phyloP scores from a whole-genome alignment of 2,329 filamentous ascomycete species.

The Rhynchosporium graminicola region DNA sequence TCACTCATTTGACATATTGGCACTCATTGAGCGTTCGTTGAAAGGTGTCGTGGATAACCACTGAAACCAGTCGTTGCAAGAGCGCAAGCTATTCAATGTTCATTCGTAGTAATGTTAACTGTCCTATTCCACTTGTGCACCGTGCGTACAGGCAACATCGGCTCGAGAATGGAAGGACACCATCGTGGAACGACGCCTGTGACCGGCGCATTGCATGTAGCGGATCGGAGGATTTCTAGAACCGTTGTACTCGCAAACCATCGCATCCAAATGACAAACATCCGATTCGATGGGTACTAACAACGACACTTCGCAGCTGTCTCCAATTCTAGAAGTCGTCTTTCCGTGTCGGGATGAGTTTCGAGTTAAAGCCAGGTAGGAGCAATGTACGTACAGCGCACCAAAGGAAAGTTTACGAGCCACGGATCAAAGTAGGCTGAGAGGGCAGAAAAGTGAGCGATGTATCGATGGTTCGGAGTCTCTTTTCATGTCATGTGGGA shows the following conservation, averaged over 20 bases:
- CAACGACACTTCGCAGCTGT: slow-evolving; percentile 1
- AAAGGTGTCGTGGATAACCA: too few relatives aligned
- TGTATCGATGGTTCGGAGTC: background rate
- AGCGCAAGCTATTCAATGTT: too few relatives aligned
- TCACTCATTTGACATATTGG: too few relatives aligned
- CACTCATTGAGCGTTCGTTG: too few relatives aligned
- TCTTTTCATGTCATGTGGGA: too few relatives aligned
- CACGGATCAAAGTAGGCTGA: background rate
- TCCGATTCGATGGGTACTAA: background rate
- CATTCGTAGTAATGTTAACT: too few relatives aligned
- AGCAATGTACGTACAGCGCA: background rate
- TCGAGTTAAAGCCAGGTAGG: background rate
- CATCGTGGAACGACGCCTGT: background rate
- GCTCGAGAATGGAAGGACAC: slow-evolving; percentile 4
- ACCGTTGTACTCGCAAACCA: background rate
- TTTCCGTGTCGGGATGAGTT: background rate
- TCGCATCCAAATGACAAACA: background rate
- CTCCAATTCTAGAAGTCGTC: background rate
- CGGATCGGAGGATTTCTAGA: background rate
- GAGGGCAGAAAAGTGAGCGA: slow-evolving; percentile 6
- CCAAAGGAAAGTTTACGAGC: background rate
- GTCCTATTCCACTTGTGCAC: background rate
- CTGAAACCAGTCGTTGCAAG: too few relatives aligned
- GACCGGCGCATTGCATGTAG: background rate
- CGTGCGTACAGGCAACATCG: slow-evolving; percentile 1